Base-by-base conservation (phyloP, 2,329 filamentous ascomycete species). In the Cadophora malorum region DNA sequence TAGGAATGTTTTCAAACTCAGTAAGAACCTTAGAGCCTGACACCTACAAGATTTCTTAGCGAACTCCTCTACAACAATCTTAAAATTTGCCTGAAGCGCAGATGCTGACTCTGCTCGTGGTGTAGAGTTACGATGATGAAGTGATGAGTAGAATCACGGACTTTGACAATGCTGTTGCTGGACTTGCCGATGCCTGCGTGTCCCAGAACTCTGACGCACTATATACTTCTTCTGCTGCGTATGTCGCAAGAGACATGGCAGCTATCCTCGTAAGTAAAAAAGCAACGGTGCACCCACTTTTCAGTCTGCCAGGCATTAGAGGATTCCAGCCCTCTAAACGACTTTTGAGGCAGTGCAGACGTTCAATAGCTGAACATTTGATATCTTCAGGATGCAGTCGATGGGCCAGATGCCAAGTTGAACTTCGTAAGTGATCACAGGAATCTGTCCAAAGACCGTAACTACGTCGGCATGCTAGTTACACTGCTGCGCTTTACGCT, bases 201-300 rank as follows among this genome's bases (percentile, higher is more conserved):
- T 67, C 62, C 23, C 67, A 72, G 23, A 66, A 67, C 9, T 70
- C 67, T 2, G 4, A 23, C 1, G 70, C 69, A n/a, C 60, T 72
- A 8, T 72, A 67, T 53, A 72, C 70, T 4, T 72, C 70, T 14
- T 62, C 69, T 12, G 64, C 70, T 6, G 67, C 67, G 41, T 71
- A 71, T 64, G 65, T 71, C 21, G 69, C 67, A 33, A 53, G 70
- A 28, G 70, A 72, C 38, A 72, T 72, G 70, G 65, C 65, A 33
- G 60, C 69, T 8, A 72, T 72, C 38, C 63, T 72, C 3, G 45
- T 49, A 6, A 49, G 45, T 49, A 21, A 21, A 6, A 7, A 6
- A 21, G n/a, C 6, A 19, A 14, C 41, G 12, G 12, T 49, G 45
- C 19, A 21, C 8, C 45, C 45, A 21, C 8, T 21, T 49, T 3